Evolutionary conservation across 306 rosid genomes (phyloP), one percentile per base, ranked within the genome.

Genomic region (Alnus rubra): DNA sequence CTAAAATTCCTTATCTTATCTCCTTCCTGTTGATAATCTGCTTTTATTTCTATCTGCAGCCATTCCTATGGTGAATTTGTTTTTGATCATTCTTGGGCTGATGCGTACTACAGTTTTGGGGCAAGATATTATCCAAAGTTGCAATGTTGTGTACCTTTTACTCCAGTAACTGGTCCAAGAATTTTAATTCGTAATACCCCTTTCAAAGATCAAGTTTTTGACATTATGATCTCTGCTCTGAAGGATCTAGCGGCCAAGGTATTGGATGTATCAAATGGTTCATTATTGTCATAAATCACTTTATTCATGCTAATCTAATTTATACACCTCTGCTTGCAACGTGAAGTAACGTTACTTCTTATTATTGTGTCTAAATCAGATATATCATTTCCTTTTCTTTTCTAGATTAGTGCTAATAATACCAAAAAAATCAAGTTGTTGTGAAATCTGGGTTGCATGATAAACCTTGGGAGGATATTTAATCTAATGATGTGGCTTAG

Each of bases 1-100:
- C 39, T 60, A 8, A 28, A 71, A 23, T 47, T 74, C 19, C 6
- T 10, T 31, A 30, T 55, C 39, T 79, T 56, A 10, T 37, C 68
- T 31, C 28, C 16, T 35, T 50, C 49, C 31, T 35, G 19, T 14
- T 62, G 51, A 35, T 74, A 78, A 82, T 23, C 48, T 64, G 49
- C 69, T 60, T 76, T 49, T 13, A 80, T 67, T 75, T 81, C 72
- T 19, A 71, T 71, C 31, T 88, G 87, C 92, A 90, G 90, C 80
- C 98, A 94, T 81, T 94, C 98, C 13, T 91, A 94, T 45, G 97
- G 98, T 15, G 98, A 94, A 89, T 94, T 94, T 87, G 97, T 94
- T 71, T 94, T 94, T 52, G 98, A 94, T 86, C 97, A 94, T 85
- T 87, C 98, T 44, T 94, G 98, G 98, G 97, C 98, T 28, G 94